A percentile compares a stretch with the other conserved stretches of the same genome.
These are phyloP conservation scores for Citeromyces hawaiiensis DNA, from an alignment of 1,139 yeast genomes.

Conservation along the genomic window DNA sequence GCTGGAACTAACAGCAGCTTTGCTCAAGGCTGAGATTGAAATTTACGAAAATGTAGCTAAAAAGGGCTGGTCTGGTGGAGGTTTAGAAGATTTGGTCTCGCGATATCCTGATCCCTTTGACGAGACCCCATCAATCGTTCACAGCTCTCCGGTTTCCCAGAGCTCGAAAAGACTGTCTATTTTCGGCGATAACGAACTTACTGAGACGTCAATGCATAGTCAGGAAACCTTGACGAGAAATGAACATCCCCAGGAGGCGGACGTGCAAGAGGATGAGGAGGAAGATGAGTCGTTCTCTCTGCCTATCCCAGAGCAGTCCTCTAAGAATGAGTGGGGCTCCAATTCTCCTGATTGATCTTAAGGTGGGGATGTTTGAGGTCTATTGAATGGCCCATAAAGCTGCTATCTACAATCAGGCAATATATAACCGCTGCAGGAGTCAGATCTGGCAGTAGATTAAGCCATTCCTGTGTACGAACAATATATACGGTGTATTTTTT, in stretches of 20 bases:
- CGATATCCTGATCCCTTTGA: slow-evolving; percentile 5
- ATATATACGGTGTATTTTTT: too few species aligned
- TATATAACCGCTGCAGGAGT: too few species aligned
- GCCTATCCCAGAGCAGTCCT: slow-evolving; percentile 3
- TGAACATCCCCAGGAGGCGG: slow-evolving; percentile 3
- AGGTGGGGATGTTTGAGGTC: background rate
- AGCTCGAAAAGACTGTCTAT: slow-evolving; percentile 1
- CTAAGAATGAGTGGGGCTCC: background rate
- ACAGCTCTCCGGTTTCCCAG: background rate
- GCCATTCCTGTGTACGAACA: too few species aligned
- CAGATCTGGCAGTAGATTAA: too few species aligned
- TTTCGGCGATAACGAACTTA: background rate
- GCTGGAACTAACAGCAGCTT: slow-evolving; percentile 42
- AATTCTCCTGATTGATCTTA: background rate
- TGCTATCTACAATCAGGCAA: too few species aligned
- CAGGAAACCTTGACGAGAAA: slow-evolving; percentile 2
- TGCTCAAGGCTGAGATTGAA: slow-evolving; percentile 70
- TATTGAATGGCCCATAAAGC: too few species aligned
- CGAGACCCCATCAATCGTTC: slow-evolving; percentile 4
- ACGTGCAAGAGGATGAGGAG: slow-evolving; percentile 6
- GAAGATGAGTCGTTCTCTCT: slow-evolving; percentile 6
- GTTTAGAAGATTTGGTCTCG: slow-evolving; percentile 49
- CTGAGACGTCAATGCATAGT: slow-evolving; percentile 2
- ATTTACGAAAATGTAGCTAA: slow-evolving; percentile 70
- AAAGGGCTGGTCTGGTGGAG: slow-evolving; percentile 84